These are phyloP conservation scores for Xerocomus potaroensis DNA, from an alignment of 768 basidiomycete species.

Conservation along the genomic window DNA sequence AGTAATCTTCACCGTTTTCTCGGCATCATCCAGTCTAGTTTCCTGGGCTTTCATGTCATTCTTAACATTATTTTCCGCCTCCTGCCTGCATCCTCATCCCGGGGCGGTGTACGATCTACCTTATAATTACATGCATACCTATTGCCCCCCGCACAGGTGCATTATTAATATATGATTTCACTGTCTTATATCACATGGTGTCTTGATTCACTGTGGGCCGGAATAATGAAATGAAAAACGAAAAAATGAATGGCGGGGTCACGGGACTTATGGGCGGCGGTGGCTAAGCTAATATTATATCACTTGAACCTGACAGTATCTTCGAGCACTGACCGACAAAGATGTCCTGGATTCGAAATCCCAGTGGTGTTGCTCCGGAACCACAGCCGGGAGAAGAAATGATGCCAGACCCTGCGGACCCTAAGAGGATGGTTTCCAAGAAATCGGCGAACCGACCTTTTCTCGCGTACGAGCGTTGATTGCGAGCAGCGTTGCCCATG, in stretches of 20 bases:
- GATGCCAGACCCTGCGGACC: constrained; percentile 59
- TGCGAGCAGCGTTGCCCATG: not conserved
- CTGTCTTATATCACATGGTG: constrained; percentile 21
- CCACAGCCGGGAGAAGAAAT: constrained; percentile 43
- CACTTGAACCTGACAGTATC: too few relatives aligned
- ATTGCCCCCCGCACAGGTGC: constrained; percentile 30
- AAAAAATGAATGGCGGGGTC: not conserved
- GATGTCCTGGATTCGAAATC: constrained; percentile 69
- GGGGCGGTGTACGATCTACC: constrained; percentile 33
- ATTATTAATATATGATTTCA: constrained; percentile 23
- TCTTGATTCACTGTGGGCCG: too few relatives aligned
- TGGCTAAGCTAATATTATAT: too few relatives aligned
- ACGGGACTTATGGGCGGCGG: not conserved
- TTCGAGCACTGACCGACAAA: too few relatives aligned
- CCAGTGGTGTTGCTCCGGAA: constrained; percentile 34
- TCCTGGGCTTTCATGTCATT: constrained; percentile 21
- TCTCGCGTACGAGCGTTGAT: constrained; percentile 55
- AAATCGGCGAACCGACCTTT: constrained; percentile 86
- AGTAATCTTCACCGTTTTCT: constrained; percentile 28
- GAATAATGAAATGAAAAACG: too few relatives aligned
- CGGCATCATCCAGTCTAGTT: constrained; percentile 28
- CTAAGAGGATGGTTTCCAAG: constrained; percentile 67
- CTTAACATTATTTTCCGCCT: constrained; percentile 23
- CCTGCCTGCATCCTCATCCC: constrained; percentile 19
- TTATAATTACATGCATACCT: constrained; percentile 34